A percentile compares a stretch with the other conserved stretches of the same genome.
Conservation (phyloP, 164 flowering plant genomes). For the Pachysandra terminalis region DNA sequence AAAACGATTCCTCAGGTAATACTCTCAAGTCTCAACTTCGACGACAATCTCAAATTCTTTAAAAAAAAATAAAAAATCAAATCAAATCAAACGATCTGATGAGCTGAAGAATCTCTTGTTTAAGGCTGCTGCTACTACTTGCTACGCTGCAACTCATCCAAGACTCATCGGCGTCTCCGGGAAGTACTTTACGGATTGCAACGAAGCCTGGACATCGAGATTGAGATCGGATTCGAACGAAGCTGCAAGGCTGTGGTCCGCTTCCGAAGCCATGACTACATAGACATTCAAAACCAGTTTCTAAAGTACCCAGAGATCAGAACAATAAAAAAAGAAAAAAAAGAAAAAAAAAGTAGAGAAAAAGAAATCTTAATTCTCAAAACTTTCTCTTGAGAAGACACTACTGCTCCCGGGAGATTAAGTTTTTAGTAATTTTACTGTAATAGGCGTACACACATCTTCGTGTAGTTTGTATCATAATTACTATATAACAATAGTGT, state of each 20-base stretch:
- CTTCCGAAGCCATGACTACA: slow-evolving; percentile 61
- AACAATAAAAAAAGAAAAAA: too few relatives aligned
- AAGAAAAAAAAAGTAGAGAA: not conserved
- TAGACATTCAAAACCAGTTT: slow-evolving; percentile 12
- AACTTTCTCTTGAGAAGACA: too few relatives aligned
- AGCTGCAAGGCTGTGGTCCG: slow-evolving; percentile 65
- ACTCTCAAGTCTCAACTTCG: not conserved
- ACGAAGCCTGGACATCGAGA: slow-evolving; percentile 66
- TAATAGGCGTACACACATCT: not conserved
- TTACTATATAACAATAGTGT: too few relatives aligned
- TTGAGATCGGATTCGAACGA: slow-evolving; percentile 44
- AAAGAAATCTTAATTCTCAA: too few relatives aligned
- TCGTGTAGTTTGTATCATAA: too few relatives aligned
- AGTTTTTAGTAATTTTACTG: not conserved
- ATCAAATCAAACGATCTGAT: not conserved
- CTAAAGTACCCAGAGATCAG: not conserved
- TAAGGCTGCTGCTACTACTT: slow-evolving; percentile 97
- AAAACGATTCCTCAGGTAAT: slow-evolving; percentile 91
- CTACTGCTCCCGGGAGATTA: not conserved
- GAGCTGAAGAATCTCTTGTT: not conserved
- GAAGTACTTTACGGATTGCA: slow-evolving; percentile 83
- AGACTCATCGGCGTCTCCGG: slow-evolving; percentile 59
- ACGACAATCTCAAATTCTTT: not conserved
- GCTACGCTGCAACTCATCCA: slow-evolving; percentile 85
- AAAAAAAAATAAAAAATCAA: not conserved